Percentiles rank a stretch among this genome's conserved stretches.
These are phyloP conservation scores for Metschnikowia picachoensis DNA, from an alignment of 805 yeast species.

Conservation along the genomic window DNA sequence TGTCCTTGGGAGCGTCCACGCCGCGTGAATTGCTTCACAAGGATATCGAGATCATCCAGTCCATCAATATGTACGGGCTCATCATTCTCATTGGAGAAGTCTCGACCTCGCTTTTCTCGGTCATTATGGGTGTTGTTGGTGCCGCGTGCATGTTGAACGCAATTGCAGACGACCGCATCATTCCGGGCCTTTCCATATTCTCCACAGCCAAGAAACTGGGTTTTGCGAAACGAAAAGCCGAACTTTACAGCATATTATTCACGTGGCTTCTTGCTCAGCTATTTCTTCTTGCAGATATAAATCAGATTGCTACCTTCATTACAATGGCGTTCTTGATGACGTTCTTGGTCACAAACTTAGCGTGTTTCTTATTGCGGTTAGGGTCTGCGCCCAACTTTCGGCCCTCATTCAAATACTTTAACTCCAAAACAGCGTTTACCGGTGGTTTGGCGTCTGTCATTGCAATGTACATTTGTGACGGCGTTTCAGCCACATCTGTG, in stretches of 20 bases:
- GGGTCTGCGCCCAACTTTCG: constrained; percentile 98
- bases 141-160: constrained; percentile 92
- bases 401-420: constrained; percentile 89
- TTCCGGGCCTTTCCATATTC: constrained; percentile 73
- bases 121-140: constrained; percentile 93
- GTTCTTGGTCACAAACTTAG: constrained; percentile 87
- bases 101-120: constrained; percentile 86
- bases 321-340: constrained; percentile 98
- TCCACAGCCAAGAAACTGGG: constrained; percentile 37
- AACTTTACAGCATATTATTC: constrained; percentile 60
- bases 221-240: constrained; percentile 46
- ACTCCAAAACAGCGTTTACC: constrained; percentile 69
- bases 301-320: constrained; percentile 89
- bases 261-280: constrained; percentile 84
- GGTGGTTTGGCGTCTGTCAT: constrained; percentile 68
- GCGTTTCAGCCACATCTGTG: constrained; percentile 77
- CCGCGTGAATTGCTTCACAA: constrained; percentile 73
- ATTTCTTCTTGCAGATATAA: constrained; percentile 84
- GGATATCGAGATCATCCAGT: constrained; percentile 84
- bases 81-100: constrained; percentile 84
- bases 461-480: constrained; percentile 95
- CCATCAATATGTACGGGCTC: constrained; percentile 64
- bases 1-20: constrained; percentile 73
- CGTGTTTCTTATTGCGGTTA: constrained; percentile 81
- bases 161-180: constrained; percentile 78